These are phyloP conservation scores for Euryodendron excelsum DNA, from an alignment of 148 eudicot species.

Conservation along the genomic window DNA sequence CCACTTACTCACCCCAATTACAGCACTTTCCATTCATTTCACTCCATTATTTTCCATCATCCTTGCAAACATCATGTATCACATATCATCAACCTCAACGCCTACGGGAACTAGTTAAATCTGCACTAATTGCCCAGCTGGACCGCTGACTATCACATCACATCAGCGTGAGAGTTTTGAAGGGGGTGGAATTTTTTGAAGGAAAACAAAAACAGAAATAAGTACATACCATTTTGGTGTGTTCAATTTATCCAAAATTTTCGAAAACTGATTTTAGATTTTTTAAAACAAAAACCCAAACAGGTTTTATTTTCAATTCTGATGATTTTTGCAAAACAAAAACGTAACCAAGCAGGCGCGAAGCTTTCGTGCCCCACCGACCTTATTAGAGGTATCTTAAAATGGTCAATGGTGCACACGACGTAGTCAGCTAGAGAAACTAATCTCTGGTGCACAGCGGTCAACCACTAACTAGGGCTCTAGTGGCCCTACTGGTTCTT, in stretches of 20 bases:
- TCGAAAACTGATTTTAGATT: too few relatives aligned
- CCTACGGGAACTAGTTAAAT: not conserved
- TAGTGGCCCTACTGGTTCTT: not conserved
- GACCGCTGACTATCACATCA: not conserved
- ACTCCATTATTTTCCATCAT: not conserved
- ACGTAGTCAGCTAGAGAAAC: not conserved
- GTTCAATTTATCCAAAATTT: too few relatives aligned
- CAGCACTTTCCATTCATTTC: not conserved
- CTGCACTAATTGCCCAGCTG: not conserved
- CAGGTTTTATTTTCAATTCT: too few relatives aligned
- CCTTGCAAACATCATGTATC: not conserved
- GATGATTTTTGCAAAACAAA: too few relatives aligned
- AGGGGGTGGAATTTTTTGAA: too few relatives aligned
- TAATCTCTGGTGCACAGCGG: not conserved
- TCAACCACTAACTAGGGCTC: conserved; percentile 6
- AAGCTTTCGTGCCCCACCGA: too few relatives aligned
- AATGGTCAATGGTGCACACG: conserved; percentile 4
- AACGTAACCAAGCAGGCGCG: too few relatives aligned
- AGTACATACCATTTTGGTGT: too few relatives aligned
- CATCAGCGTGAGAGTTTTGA: not conserved
- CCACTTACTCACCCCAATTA: conserved; percentile 2
- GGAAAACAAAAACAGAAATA: too few relatives aligned
- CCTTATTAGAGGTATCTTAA: too few relatives aligned
- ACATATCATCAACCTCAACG: not conserved
- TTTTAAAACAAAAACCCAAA: too few relatives aligned